phyloP scores from a whole-genome alignment of 768 basidiomycete species.

The Boletus edulis region DNA sequence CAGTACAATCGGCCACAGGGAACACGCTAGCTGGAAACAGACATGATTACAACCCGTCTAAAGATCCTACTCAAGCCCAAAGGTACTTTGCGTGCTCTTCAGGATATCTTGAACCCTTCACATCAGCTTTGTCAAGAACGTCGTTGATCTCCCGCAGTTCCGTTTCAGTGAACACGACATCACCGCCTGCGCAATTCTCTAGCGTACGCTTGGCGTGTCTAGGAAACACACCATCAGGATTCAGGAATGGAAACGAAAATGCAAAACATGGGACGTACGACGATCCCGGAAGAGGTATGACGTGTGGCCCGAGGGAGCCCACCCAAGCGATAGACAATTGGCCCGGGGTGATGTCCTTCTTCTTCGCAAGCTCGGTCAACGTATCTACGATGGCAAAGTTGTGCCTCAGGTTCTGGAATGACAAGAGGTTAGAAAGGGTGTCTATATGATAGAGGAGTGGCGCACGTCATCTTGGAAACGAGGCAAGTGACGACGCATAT shows the following conservation, averaged over 20 bases:
- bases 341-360: conserved; percentile 41
- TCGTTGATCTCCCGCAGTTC: conserved; percentile 42
- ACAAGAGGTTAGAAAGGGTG: not conserved
- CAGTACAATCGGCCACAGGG: no score
- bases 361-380: conserved; percentile 38
- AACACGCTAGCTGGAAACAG: no score
- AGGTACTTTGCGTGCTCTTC: conserved; percentile 18
- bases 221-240: not conserved
- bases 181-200: conserved; percentile 44
- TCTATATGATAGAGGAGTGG: not conserved
- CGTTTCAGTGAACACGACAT: conserved; percentile 38
- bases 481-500: conserved; percentile 37
- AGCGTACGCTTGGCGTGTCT: conserved; percentile 39
- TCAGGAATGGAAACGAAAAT: no score
- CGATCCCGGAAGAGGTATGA: conserved; percentile 52
- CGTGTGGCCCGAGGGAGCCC: conserved; percentile 35
- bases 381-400: conserved; percentile 45
- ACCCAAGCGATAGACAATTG: conserved; percentile 50
- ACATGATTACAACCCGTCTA: no score
- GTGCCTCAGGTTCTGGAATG: conserved; percentile 35
- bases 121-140: conserved; percentile 33
- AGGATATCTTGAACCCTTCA: conserved; percentile 43
- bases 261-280: conserved; percentile 28
- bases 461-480: conserved; percentile 44
- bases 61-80: conserved; percentile 28